Percentiles rank a stretch among this genome's conserved stretches.
These are phyloP conservation scores for Backusella macrospora DNA, from an alignment of 192 early-diverging fungal species.

Conservation along the genomic window DNA sequence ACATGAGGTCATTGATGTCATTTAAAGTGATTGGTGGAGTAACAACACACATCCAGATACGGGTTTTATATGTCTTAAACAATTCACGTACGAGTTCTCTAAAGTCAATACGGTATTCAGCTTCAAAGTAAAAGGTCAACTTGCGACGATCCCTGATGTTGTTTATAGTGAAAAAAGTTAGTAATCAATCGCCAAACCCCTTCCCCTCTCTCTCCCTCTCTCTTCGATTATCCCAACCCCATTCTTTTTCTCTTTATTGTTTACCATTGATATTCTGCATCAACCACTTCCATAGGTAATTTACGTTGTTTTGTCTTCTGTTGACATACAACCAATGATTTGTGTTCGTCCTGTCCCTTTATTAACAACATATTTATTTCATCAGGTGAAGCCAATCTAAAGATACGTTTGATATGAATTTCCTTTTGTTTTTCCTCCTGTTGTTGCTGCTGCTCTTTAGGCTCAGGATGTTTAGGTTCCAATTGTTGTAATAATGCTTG, in stretches of 20 bases:
- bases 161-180: neutral
- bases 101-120: conserved; percentile 96
- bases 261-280: conserved; percentile 98
- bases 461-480: conserved; percentile 42
- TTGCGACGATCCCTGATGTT: conserved; percentile 85
- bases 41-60: conserved; percentile 85
- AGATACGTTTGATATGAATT: conserved; percentile 90
- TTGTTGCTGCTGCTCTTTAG: conserved; percentile 45
- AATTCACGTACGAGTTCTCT: conserved; percentile 93
- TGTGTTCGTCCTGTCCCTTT: conserved; percentile 90
- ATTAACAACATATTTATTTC: conserved; percentile 80
- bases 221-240: neutral
- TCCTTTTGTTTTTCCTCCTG: conserved; percentile 67
- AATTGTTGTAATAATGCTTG: conserved; percentile 49
- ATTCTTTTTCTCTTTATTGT: neutral
- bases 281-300: conserved; percentile 93
- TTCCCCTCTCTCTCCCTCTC: neutral
- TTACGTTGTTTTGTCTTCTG: conserved; percentile 87
- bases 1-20: neutral
- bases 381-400: conserved; percentile 72
- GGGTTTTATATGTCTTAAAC: conserved; percentile 97
- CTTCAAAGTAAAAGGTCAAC: conserved; percentile 95
- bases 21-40: conserved; percentile 14
- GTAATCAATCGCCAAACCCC: neutral
- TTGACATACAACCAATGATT: conserved; percentile 86